These are phyloP conservation scores for Xylaria sp. DNA, from an alignment of 2,329 filamentous ascomycete genomes.

Conservation along the genomic window DNA sequence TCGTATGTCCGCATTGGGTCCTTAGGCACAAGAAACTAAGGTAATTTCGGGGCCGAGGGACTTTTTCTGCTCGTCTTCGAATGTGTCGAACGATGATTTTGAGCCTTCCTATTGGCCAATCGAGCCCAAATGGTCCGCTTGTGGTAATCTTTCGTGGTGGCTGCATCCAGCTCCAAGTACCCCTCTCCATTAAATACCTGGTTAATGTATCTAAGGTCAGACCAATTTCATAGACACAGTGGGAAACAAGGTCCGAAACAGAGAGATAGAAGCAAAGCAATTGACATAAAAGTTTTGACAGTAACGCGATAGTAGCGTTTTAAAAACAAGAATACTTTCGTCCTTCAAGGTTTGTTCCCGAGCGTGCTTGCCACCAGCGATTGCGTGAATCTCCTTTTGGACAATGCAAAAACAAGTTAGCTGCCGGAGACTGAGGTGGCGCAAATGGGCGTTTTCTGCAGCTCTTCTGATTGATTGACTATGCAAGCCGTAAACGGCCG, in stretches of 20 bases:
- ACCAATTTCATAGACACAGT: neutral
- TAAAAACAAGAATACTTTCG: too few species aligned
- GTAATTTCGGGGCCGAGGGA: slow-evolving; percentile 24
- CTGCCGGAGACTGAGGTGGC: neutral
- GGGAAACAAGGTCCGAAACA: too few species aligned
- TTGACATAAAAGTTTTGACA: too few species aligned
- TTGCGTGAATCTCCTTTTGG: too few species aligned
- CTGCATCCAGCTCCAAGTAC: slow-evolving; percentile 28
- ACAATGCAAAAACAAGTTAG: too few species aligned
- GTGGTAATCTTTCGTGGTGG: slow-evolving; percentile 27
- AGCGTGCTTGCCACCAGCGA: too few species aligned
- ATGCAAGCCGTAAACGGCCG: neutral
- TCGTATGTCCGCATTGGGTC: neutral
- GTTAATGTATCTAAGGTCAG: neutral
- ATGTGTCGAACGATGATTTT: slow-evolving; percentile 5
- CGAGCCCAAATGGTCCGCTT: slow-evolving; percentile 26
- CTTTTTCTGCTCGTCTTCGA: slow-evolving; percentile 16
- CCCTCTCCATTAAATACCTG: slow-evolving; percentile 24
- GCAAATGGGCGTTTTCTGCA: neutral
- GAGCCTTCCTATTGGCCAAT: slow-evolving; percentile 25
- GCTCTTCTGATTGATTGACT: neutral
- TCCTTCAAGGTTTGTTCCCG: too few species aligned
- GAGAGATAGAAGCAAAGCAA: too few species aligned
- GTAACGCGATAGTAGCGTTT: too few species aligned
- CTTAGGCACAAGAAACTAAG: slow-evolving; percentile 10